Percentiles rank a stretch among this genome's conserved stretches.
Evolutionary conservation across 768 basidiomycete genomes (phyloP).

Genomic region (Auriscalpium microsporum): DNA sequence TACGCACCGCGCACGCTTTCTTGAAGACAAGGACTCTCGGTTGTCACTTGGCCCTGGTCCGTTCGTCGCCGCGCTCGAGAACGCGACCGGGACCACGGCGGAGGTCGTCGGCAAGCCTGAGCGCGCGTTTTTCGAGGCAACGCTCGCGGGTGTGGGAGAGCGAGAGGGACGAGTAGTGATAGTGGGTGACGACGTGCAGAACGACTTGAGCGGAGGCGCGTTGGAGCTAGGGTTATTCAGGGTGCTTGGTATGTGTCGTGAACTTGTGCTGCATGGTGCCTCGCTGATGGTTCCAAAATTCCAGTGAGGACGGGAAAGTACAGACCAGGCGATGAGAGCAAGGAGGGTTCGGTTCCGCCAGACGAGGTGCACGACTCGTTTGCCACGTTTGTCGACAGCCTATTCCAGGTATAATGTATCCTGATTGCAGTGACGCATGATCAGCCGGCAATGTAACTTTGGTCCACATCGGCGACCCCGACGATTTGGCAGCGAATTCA

Average conservation of each 20-base stretch:
- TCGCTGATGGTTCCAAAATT: not conserved
- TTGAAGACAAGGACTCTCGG: conserved; percentile 33
- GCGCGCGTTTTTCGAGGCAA: conserved; percentile 44
- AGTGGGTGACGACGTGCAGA: conserved; percentile 59
- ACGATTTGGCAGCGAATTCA: too few relatives aligned
- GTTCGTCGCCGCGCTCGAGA: conserved; percentile 57
- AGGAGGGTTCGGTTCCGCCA: conserved; percentile 31
- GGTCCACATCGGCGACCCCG: too few relatives aligned
- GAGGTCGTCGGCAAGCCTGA: conserved; percentile 60
- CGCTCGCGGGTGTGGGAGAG: conserved; percentile 25
- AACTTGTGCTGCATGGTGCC: too few relatives aligned
- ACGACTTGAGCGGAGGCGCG: conserved; percentile 59
- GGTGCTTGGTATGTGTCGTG: conserved; percentile 42
- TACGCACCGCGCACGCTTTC: conserved; percentile 49
- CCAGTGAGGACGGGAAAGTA: conserved; percentile 66
- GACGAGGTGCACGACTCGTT: conserved; percentile 49
- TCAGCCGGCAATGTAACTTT: too few relatives aligned
- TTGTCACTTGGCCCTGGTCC: conserved; percentile 65
- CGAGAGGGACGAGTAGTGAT: conserved; percentile 30
- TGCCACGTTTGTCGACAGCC: conserved; percentile 42
- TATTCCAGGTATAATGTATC: conserved; percentile 20
- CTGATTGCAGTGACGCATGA: too few relatives aligned
- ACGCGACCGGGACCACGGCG: conserved; percentile 39
- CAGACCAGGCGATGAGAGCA: conserved; percentile 46
- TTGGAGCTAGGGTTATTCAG: conserved; percentile 52